A percentile compares a stretch with the other conserved stretches of the same genome.
Conservation (phyloP, 148 eudicot genomes). For the Rhododendron kiyosumense region DNA sequence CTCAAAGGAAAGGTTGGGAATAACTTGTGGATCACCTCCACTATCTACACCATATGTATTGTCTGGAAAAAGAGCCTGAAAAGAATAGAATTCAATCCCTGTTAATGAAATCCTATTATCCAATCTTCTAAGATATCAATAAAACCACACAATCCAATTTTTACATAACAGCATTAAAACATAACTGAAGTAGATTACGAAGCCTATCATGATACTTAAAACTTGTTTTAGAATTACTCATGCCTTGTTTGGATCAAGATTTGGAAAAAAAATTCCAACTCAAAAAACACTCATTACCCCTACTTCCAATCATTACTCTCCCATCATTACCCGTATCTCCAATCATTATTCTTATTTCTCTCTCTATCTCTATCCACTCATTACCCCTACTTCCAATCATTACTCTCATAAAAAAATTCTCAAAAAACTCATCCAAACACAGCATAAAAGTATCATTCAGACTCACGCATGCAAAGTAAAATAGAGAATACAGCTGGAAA, state of each 20-base stretch:
- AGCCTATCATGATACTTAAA: not conserved
- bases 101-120: not conserved
- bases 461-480: not conserved
- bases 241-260: too few relatives aligned
- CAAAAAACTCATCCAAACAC: too few relatives aligned
- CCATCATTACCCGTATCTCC: too few relatives aligned
- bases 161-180: not conserved
- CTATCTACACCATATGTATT: constrained; percentile 98
- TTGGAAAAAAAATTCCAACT: too few relatives aligned
- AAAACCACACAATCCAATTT: not conserved
- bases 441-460: not conserved
- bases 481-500: not conserved
- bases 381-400: too few relatives aligned
- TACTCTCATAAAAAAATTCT: too few relatives aligned
- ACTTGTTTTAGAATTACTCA: not conserved
- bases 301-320: too few relatives aligned
- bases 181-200: not conserved
- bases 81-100: not conserved
- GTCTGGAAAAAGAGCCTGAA: constrained; percentile 87
- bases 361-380: too few relatives aligned
- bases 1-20: constrained; percentile 85
- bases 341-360: too few relatives aligned
- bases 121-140: not conserved
- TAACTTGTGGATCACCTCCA: constrained; percentile 95
- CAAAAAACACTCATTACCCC: too few relatives aligned